Percentiles rank a stretch among this genome's conserved stretches.
Conservation (phyloP, 345 rosid genomes). For the Populus nigra region DNA sequence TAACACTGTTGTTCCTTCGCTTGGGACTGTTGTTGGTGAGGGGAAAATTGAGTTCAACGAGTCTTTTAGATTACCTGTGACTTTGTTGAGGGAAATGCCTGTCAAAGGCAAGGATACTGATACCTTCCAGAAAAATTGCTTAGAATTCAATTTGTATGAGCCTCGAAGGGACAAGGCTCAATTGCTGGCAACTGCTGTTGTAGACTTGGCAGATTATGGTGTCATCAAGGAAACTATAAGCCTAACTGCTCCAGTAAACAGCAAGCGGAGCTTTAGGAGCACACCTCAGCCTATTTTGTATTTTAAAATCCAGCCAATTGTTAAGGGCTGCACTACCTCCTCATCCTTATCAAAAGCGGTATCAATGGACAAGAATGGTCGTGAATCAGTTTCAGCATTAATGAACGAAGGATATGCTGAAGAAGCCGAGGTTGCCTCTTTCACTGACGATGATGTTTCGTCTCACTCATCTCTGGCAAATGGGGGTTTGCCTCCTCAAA, state of each 20-base stretch:
- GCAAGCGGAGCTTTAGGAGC: slow-evolving; percentile 69
- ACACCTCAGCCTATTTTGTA: slow-evolving; percentile 67
- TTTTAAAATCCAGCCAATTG: slow-evolving; percentile 55
- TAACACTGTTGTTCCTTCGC: slow-evolving; percentile 54
- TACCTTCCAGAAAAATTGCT: slow-evolving; percentile 55
- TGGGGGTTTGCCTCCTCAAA: slow-evolving; percentile 44
- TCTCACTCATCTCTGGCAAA: slow-evolving; percentile 69
- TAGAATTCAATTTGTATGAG: slow-evolving; percentile 80
- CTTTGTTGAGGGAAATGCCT: slow-evolving; percentile 55
- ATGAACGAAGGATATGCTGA: slow-evolving; percentile 78
- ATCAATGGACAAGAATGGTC: slow-evolving; percentile 38
- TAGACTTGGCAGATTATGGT: slow-evolving; percentile 79
- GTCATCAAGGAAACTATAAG: slow-evolving; percentile 47
- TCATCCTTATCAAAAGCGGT: slow-evolving; percentile 44
- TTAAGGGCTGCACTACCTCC: slow-evolving; percentile 39
- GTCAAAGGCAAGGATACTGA: slow-evolving; percentile 52
- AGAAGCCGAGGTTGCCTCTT: slow-evolving; percentile 71
- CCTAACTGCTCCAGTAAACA: slow-evolving; percentile 62
- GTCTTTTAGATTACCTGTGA: slow-evolving; percentile 71
- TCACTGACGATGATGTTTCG: slow-evolving; percentile 75
- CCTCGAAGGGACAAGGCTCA: slow-evolving; percentile 84
- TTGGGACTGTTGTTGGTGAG: slow-evolving; percentile 70
- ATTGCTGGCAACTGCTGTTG: slow-evolving; percentile 66
- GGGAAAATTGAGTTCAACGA: slow-evolving; percentile 84
- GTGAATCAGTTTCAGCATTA: slow-evolving; percentile 69